phyloP scores from a whole-genome alignment of 148 eudicot genomes.

The Heliamphora exappendiculata region DNA sequence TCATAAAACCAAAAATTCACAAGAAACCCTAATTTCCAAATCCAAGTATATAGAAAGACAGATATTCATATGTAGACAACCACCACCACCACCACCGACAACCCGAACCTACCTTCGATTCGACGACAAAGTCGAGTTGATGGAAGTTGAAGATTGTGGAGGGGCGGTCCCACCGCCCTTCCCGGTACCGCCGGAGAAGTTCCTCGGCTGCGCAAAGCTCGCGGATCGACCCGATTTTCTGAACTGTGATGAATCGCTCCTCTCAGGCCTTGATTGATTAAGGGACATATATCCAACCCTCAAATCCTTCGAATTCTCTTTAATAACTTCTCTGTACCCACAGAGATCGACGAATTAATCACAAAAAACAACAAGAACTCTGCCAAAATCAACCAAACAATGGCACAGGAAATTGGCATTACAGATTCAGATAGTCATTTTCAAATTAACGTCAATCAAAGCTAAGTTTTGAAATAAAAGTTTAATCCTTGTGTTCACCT shows the following conservation, averaged over 20 bases:
- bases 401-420: neutral
- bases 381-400: no score
- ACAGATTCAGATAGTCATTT: conserved; percentile 8
- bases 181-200: conserved; percentile 35
- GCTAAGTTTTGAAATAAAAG: neutral
- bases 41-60: neutral
- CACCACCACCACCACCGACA: neutral
- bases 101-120: conserved; percentile 41
- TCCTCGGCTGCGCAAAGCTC: conserved; percentile 40
- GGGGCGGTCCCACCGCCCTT: conserved; percentile 44
- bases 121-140: conserved; percentile 8
- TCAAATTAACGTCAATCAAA: neutral
- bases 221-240: conserved; percentile 51
- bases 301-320: conserved; percentile 8
- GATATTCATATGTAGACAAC: neutral
- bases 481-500: conserved; percentile 4
- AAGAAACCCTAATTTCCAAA: conserved; percentile 18
- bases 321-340: conserved; percentile 5
- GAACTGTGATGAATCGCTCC: conserved; percentile 49
- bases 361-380: conserved; percentile 18
- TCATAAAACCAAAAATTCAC: neutral
- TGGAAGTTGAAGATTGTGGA: conserved; percentile 23
- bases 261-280: conserved; percentile 72
- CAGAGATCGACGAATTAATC: conserved; percentile 27
- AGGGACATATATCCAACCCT: conserved; percentile 73